A percentile compares a stretch with the other conserved stretches of the same genome.
phyloP scores from a whole-genome alignment of 495 filamentous ascomycete species.

The Penicillium waksmanii region DNA sequence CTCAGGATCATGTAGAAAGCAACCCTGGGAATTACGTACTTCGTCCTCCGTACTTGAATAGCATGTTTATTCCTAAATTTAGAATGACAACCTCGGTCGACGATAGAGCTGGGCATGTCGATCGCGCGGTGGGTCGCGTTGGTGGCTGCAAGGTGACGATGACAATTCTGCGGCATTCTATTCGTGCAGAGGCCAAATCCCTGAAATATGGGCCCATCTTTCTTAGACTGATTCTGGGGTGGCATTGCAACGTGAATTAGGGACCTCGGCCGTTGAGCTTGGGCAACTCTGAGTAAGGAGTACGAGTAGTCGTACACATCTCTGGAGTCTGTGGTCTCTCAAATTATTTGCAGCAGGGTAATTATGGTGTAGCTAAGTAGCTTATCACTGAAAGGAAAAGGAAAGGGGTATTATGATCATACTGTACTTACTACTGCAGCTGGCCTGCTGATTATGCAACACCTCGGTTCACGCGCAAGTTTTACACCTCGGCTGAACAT shows the following conservation, averaged over 20 bases:
- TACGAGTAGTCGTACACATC: no score
- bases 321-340: no score
- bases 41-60: no score
- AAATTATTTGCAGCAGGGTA: no score
- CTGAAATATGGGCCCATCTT: slow-evolving; percentile 2
- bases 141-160: not conserved
- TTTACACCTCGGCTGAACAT: slow-evolving; percentile 23
- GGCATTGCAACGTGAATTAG: not conserved
- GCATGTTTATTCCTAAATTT: not conserved
- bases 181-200: slow-evolving; percentile 1
- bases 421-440: no score
- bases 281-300: not conserved
- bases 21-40: no score
- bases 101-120: not conserved
- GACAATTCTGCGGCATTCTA: not conserved
- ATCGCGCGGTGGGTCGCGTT: slow-evolving; percentile 3
- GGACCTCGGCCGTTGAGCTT: not conserved
- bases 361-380: no score
- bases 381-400: no score
- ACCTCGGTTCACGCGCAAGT: not conserved
- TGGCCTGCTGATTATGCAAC: no score
- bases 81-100: not conserved
- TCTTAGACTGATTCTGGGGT: not conserved
- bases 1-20: no score
- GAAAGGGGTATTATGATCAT: no score